Evolutionary conservation across 2,329 filamentous ascomycete genomes (phyloP).

Genomic region (Thelonectria rubi): DNA sequence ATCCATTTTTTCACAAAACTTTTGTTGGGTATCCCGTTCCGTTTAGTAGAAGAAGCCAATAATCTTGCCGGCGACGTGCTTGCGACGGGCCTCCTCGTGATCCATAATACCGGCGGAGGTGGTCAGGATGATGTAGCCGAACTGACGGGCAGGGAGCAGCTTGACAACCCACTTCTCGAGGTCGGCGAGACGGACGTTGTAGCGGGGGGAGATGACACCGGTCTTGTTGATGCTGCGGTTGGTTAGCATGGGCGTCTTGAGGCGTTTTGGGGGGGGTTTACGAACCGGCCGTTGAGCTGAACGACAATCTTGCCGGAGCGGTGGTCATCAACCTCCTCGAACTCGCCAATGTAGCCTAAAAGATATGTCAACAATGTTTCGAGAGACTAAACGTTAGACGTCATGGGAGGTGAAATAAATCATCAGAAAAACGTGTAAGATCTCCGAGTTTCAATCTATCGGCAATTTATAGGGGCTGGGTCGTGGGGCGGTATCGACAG

Average conservation of each 20-base stretch:
- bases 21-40: constrained; percentile 43
- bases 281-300: constrained; percentile 99
- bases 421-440: constrained; percentile 95
- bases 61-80: constrained; percentile 99
- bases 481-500: constrained; percentile 81
- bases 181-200: constrained; percentile 97
- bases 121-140: constrained; percentile 98
- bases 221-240: constrained; percentile 99
- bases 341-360: constrained; percentile 97
- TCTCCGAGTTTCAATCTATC: constrained; percentile 88
- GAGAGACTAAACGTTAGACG: constrained; percentile 92
- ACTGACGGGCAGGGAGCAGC: constrained; percentile 99
- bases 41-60: constrained; percentile 98
- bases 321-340: constrained; percentile 99
- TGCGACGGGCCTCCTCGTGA: constrained; percentile 98
- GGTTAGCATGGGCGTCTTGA: too few species aligned
- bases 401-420: constrained; percentile 66
- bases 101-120: constrained; percentile 99
- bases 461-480: constrained; percentile 99
- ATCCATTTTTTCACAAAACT: constrained; percentile 27
- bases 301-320: constrained; percentile 99
- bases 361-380: constrained; percentile 78
- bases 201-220: constrained; percentile 98
- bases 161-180: constrained; percentile 99
- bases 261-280: too few species aligned